Conservation (phyloP, 164 flowering plant species). For the Aristolochia contorta region DNA sequence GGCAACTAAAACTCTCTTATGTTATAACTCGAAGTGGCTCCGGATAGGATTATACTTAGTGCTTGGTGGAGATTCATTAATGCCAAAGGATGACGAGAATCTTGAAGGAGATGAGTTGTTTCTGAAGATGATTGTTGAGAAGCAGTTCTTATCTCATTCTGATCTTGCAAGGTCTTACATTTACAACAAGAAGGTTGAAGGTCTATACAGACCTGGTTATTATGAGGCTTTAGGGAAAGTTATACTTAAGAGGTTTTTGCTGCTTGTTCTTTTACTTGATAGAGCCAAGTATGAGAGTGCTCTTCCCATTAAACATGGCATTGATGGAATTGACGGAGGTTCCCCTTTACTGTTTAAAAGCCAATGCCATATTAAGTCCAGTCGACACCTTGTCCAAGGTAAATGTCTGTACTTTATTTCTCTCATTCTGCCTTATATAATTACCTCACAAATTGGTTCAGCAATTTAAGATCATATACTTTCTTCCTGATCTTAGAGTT, state of each 20-base stretch:
- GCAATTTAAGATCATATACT: background rate
- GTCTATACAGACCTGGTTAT: slow-evolving; percentile 85
- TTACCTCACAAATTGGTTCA: background rate
- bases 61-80: slow-evolving; percentile 84
- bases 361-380: slow-evolving; percentile 58
- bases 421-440: background rate
- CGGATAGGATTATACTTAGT: slow-evolving; percentile 69
- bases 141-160: slow-evolving; percentile 63
- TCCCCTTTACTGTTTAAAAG: slow-evolving; percentile 66
- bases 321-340: slow-evolving; percentile 96
- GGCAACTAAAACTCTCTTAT: slow-evolving; percentile 48
- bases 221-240: slow-evolving; percentile 73
- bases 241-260: slow-evolving; percentile 72
- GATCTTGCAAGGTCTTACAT: slow-evolving; percentile 73
- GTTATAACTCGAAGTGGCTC: slow-evolving; percentile 81
- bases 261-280: slow-evolving; percentile 82
- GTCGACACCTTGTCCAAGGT: slow-evolving; percentile 73
- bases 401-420: slow-evolving; percentile 4
- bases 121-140: slow-evolving; percentile 71
- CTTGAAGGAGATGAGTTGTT: slow-evolving; percentile 61
- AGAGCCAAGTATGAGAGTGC: slow-evolving; percentile 68
- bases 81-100: slow-evolving; percentile 36
- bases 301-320: slow-evolving; percentile 80
- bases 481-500: slow-evolving; percentile 41
- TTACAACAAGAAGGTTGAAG: slow-evolving; percentile 86